Evolutionary conservation across 768 basidiomycete genomes (phyloP), one percentile per base, ranked within the genome.

Genomic region (Lentinula sp.): DNA sequence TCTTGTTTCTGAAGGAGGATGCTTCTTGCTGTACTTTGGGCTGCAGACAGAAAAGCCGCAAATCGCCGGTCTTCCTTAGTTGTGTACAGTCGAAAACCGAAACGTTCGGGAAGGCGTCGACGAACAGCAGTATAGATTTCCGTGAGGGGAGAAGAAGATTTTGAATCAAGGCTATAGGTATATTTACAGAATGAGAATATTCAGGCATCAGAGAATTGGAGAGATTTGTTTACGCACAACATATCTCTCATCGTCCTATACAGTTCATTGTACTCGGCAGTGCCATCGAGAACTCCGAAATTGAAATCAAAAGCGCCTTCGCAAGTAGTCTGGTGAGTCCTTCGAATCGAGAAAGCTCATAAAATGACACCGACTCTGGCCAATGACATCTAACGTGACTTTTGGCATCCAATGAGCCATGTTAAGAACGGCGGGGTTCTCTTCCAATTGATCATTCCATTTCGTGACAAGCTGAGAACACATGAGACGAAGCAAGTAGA

Each of bases 311-410:
- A 74, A 51, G 72, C 70, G 34, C 68, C 74, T 65, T 6, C 37
- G 32, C 56, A 28, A 23, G 31, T n/a, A 10, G n/a, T 45, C 8
- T 10, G 18, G 15, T 35, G 8, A 43, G 11, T 13, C 31, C 23
- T 31, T 15, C 0, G 28, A 15, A 48, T 6, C 28, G 23, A 9
- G 31, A 34, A 5, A 54, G n/a, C 35, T 35, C 9, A 5, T 11
- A 13, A 52, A 57, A 35, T 23, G n/a, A 10, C 4, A 16, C 43
- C 1, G 59, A 76, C 74, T 70, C 62, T 70, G 70, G 1, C 74
- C 74, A 35, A 74, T 73, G 28, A 71, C 72, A 59, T 76, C 75
- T 28, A 76, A 61, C 1, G 75, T 75, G 1, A 73, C 70, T 10
- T 71, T 66, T n/a, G 68, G 66, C 5, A 75, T 60, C 66, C 69